phyloP scores from a whole-genome alignment of 805 yeast species.

The Yamadazyma scolyti region DNA sequence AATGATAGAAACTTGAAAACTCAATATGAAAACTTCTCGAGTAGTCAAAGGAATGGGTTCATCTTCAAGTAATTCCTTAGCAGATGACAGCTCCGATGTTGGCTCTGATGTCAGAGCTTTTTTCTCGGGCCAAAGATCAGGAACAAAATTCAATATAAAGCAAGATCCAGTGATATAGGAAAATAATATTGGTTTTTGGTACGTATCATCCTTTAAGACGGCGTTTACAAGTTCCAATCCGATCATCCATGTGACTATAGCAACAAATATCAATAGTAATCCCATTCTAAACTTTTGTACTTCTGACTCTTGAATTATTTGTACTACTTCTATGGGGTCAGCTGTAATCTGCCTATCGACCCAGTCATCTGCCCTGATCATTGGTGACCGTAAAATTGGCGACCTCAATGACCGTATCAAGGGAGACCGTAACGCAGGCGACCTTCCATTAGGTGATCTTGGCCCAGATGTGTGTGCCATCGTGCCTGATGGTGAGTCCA shows the following conservation, averaged over 20 bases:
- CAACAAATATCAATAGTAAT: constrained; percentile 34
- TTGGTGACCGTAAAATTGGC: constrained; percentile 12
- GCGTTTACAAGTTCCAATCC: constrained; percentile 48
- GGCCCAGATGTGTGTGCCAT: too few species aligned
- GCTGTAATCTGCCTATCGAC: constrained; percentile 5
- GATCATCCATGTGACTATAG: constrained; percentile 45
- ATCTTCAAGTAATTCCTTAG: constrained; percentile 6
- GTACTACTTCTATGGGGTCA: constrained; percentile 21
- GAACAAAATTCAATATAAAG: constrained; percentile 43
- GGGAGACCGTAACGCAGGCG: too few species aligned
- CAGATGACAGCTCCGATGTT: not conserved
- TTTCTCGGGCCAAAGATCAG: constrained; percentile 19
- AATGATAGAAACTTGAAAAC: constrained; percentile 36
- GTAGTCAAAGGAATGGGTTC: constrained; percentile 14
- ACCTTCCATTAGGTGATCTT: too few species aligned
- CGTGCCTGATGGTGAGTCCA: too few species aligned
- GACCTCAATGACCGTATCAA: too few species aligned
- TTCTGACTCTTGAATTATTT: constrained; percentile 39
- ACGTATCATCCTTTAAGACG: constrained; percentile 46
- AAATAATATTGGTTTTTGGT: constrained; percentile 46
- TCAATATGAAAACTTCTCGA: constrained; percentile 31
- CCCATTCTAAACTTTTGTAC: constrained; percentile 43
- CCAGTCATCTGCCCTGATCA: constrained; percentile 8
- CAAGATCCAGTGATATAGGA: constrained; percentile 47
- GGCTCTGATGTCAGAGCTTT: not conserved